Base-by-base conservation (phyloP, 2,329 filamentous ascomycete species). In the Coniochaeta prunicola region DNA sequence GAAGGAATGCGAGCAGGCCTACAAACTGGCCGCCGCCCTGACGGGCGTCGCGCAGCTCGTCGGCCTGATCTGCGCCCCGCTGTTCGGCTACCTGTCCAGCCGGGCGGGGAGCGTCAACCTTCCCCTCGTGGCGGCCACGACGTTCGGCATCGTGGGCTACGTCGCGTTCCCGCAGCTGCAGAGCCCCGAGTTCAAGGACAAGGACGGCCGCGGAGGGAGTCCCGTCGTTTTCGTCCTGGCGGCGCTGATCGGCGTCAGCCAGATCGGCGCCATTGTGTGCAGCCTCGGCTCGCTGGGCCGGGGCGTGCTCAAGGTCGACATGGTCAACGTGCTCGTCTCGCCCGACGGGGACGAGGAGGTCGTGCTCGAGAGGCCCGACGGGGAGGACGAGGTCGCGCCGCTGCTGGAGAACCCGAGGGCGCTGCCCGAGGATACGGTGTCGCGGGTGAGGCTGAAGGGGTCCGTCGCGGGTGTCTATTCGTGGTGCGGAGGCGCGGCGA, bases 211-310 rank as follows among this genome's bases (percentile, higher is more conserved):
- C 28, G 85, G 89, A 34, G 90, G 90, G 19, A 84, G 80, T 34
- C 81, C 84, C 0, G 77, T 75, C 12, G 85, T 96, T 17, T 92
- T 96, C 68, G 63, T 92, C 13, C 82, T 93, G 17, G 91, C 92
- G 45, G 84, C 88, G 0, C 75, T 96, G 19, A 85, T 97, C 40
- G 94, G 94, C 15, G 84, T 96, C 68, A 96, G 91, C 67, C 94
- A 99, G 73, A 97, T 99, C 62, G 94, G 93, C 2, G 89, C 92
- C 12, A 97, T 99, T 60, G 94, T 99, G 0, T 97, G 92, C 75
- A 96, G 91, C 63, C 81, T 99, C n/a, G 92, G 90, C 0, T 85
- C 94, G 0, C 81, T 99, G 2, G 91, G 91, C 38, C 85, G 86
- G 17, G 92, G 92, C 4, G 88, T 97, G 24, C 78, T 96, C 24